Percentiles rank a stretch among this genome's conserved stretches.
Evolutionary conservation across 1,284 basidiomycete genomes (phyloP).

Genomic region (Ganoderma sinense): DNA sequence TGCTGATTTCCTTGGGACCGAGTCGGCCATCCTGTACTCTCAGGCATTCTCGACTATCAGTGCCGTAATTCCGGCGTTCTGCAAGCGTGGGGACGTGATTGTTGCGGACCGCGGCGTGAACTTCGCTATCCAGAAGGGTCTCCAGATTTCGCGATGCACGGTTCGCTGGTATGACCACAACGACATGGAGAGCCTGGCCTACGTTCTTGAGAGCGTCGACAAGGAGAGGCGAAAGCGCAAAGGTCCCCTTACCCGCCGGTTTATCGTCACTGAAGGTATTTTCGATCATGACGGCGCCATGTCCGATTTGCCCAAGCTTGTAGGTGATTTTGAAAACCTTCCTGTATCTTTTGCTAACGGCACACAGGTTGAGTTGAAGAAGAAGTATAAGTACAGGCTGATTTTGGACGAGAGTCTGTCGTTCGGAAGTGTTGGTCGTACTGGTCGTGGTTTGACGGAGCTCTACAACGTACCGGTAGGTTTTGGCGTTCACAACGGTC

Average conservation of each 20-base stretch:
- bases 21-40: conserved; percentile 92
- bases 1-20: conserved; percentile 90
- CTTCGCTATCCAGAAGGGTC: conserved; percentile 97
- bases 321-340: conserved; percentile 48
- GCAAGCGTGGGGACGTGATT: conserved; percentile 97
- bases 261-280: conserved; percentile 97
- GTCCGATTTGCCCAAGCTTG: conserved; percentile 90
- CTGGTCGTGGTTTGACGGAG: conserved; percentile 95
- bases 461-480: conserved; percentile 89
- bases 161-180: conserved; percentile 98
- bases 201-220: conserved; percentile 84
- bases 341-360: neutral
- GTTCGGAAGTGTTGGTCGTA: conserved; percentile 92
- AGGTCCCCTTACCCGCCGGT: conserved; percentile 86
- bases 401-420: conserved; percentile 96
- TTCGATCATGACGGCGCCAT: conserved; percentile 96
- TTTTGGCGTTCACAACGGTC: conserved; percentile 12
- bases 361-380: conserved; percentile 88
- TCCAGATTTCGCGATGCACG: conserved; percentile 93
- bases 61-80: conserved; percentile 97
- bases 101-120: conserved; percentile 96
- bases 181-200: conserved; percentile 90
- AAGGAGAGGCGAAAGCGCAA: conserved; percentile 89
- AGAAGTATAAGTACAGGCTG: conserved; percentile 95
- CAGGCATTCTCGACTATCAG: conserved; percentile 94